These are phyloP conservation scores for Phytophthora sansomeana DNA, from an alignment of 352 stramenopile genomes.

Conservation along the genomic window DNA sequence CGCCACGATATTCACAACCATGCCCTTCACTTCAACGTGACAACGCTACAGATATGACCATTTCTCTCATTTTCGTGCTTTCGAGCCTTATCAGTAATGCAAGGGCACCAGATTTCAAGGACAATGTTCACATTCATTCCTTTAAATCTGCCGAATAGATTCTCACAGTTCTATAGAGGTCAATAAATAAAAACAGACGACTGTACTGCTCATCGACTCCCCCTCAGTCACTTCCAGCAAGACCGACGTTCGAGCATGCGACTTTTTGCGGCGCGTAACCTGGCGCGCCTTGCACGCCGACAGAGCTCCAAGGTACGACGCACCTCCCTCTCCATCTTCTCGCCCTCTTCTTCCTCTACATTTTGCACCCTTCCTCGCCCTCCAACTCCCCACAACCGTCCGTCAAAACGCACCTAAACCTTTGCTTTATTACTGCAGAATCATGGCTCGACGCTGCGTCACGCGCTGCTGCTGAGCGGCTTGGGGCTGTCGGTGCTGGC, in stretches of 20 bases:
- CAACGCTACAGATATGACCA: too few relatives aligned
- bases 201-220: too few relatives aligned
- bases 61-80: too few relatives aligned
- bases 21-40: too few relatives aligned
- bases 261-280: slow-evolving; percentile 36
- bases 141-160: too few relatives aligned
- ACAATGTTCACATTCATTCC: too few relatives aligned
- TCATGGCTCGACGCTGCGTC: slow-evolving; percentile 42
- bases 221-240: not conserved
- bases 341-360: not conserved
- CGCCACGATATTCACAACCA: too few relatives aligned
- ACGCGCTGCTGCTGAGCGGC: slow-evolving; percentile 57
- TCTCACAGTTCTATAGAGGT: too few relatives aligned
- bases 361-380: not conserved
- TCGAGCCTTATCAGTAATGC: too few relatives aligned
- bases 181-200: too few relatives aligned
- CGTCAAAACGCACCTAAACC: slow-evolving; percentile 6
- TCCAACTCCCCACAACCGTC: slow-evolving; percentile 3
- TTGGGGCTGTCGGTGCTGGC: slow-evolving; percentile 60
- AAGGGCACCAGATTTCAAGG: too few relatives aligned
- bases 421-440: slow-evolving; percentile 15
- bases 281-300: slow-evolving; percentile 38
- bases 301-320: slow-evolving; percentile 41
- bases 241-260: slow-evolving; percentile 33
- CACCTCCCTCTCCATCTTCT: not conserved